Base-by-base conservation (phyloP, 495 filamentous ascomycete genomes). In the Aspergillus carlsbadensis region DNA sequence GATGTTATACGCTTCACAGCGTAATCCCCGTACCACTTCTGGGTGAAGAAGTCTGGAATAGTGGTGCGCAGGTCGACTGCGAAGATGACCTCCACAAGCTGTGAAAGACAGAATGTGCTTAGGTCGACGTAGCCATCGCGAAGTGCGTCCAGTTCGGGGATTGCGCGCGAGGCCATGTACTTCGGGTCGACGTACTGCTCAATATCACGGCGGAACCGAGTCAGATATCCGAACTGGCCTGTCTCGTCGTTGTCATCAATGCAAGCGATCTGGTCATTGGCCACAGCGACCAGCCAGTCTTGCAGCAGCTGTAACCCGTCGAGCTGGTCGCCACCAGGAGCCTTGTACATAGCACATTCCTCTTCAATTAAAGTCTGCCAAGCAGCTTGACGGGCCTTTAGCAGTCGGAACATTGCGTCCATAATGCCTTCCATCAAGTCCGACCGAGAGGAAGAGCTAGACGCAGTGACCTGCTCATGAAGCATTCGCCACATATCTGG, bases 401-500 rank as follows among this genome's bases (percentile, higher is more conserved):
- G 79, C 6, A 89, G 86, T 41, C 89, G 83, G 72, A 96, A 89
- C 87, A 96, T 97, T 59, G 91, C 87, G 64, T 97, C 93, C 34
- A 96, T 84, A 34, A 97, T 91, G 42, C 94, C 94, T 70, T 96
- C 91, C 7, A 89, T 86, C 0, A 99, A 88, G 62, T 97, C 94
- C 8, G 82, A 78, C 15, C 92, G 87, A 52, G 90, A 82, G 14
- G 90, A 94, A 59, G 88, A 85, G 10, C 82, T 84, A 6, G 94
- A 90, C 5, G 89, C 90, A 43, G 85, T 78, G 35, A 95, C 78
- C 67, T 99, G 92, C 66, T 98, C 92, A 45, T 89, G 84, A 44
- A 99, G 78, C 94, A 99, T 98, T 40, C 90, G 87, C 91, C 95
- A 99, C 86, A 98, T 88, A 61, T 96, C 91, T 55, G 88, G 87